Percentiles rank a stretch among this genome's conserved stretches.
Conservation (phyloP, 176 grass and related monocot genomes). For the Dendrocalamus sinicus region DNA sequence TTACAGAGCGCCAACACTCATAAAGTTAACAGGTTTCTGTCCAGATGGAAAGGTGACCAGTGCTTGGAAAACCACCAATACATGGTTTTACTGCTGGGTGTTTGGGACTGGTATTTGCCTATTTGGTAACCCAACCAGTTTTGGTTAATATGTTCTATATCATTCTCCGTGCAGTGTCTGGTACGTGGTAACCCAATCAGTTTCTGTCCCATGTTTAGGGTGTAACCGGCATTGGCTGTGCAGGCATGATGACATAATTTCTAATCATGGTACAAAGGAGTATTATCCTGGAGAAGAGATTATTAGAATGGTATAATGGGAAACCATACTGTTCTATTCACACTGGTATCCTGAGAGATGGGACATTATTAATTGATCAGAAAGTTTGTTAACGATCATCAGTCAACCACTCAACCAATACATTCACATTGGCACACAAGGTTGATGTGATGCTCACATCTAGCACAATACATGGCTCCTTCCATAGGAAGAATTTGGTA, state of each 20-base stretch:
- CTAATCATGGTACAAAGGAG: too few relatives aligned
- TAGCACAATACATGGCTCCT: neutral
- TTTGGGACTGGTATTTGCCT: constrained; percentile 14
- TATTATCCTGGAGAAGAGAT: too few relatives aligned
- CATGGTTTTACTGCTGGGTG: neutral
- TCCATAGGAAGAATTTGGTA: neutral
- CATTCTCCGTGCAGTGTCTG: neutral
- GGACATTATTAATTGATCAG: neutral
- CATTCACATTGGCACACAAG: neutral
- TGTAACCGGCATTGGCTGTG: neutral
- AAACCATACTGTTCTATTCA: neutral
- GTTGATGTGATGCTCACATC: neutral
- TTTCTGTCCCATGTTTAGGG: neutral
- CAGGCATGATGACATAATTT: neutral
- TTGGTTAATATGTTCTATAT: neutral
- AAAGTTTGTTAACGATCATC: constrained; percentile 1
- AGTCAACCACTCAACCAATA: constrained; percentile 7
- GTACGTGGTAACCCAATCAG: neutral
- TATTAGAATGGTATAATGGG: neutral
- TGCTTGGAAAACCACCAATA: neutral
- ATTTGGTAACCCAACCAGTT: constrained; percentile 10
- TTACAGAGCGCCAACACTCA: constrained; percentile 1
- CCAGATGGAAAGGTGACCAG: constrained; percentile 5
- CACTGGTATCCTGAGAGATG: neutral
- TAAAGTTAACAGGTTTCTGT: constrained; percentile 4